Conservation (phyloP, 768 basidiomycete species). For the Boletus patriciae region DNA sequence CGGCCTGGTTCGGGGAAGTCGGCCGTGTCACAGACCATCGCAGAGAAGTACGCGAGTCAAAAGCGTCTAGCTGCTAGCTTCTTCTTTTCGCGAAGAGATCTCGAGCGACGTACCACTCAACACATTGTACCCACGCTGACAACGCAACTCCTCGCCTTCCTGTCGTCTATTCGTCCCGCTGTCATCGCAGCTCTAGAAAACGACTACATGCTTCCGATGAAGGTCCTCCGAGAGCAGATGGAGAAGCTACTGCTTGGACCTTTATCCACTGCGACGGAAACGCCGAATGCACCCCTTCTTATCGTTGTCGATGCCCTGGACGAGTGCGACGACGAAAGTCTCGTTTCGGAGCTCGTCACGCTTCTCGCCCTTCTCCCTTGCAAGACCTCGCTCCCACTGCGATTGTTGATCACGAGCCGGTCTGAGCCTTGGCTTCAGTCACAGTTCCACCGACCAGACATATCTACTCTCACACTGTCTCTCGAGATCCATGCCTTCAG, state of each 20-base stretch:
- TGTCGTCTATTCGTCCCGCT: slow-evolving; percentile 24
- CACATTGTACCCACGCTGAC: slow-evolving; percentile 34
- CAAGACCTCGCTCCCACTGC: slow-evolving; percentile 17
- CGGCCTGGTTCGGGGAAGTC: slow-evolving; percentile 29
- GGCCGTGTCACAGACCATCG: slow-evolving; percentile 33
- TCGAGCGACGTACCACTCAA: slow-evolving; percentile 22
- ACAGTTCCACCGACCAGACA: slow-evolving; percentile 17
- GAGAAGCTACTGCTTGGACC: slow-evolving; percentile 27
- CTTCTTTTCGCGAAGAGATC: slow-evolving; percentile 36
- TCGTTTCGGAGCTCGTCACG: slow-evolving; percentile 26
- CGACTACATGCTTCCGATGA: slow-evolving; percentile 27
- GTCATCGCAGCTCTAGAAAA: slow-evolving; percentile 24
- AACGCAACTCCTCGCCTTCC: slow-evolving; percentile 27
- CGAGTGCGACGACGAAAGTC: slow-evolving; percentile 27
- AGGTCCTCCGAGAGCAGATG: slow-evolving; percentile 32
- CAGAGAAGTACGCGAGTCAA: slow-evolving; percentile 23
- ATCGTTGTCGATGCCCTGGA: slow-evolving; percentile 27
- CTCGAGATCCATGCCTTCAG: slow-evolving; percentile 26
- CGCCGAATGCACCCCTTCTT: slow-evolving; percentile 11
- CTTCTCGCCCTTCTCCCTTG: slow-evolving; percentile 21
- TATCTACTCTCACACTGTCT: slow-evolving; percentile 10
- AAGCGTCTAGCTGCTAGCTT: slow-evolving; percentile 34
- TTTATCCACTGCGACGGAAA: slow-evolving; percentile 11
- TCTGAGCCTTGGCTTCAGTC: slow-evolving; percentile 20
- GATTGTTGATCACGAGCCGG: slow-evolving; percentile 30